Percentiles rank a stretch among this genome's conserved stretches.
Conservation (phyloP, 352 stramenopile species). For the Pythium graminicola region DNA sequence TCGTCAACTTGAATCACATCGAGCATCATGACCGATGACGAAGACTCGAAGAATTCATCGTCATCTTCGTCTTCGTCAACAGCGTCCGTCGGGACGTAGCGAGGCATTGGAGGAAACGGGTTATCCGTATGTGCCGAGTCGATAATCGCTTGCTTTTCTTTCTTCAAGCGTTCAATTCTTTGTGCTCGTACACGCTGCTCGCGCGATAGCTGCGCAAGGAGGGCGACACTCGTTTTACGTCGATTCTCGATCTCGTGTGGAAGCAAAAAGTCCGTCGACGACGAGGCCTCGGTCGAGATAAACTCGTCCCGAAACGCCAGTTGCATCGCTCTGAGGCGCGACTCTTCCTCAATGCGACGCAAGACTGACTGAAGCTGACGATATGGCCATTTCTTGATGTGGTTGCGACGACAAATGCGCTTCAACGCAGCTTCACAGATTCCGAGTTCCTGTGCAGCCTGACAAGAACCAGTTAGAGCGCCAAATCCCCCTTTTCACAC, state of each 20-base stretch:
- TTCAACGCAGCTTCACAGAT: slow-evolving; percentile 80
- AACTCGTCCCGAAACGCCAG: neutral
- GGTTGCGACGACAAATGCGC: slow-evolving; percentile 67
- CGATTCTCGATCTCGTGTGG: slow-evolving; percentile 20
- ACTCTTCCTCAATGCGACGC: slow-evolving; percentile 32
- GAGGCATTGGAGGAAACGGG: no score
- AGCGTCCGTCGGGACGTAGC: no score
- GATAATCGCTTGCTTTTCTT: slow-evolving; percentile 11
- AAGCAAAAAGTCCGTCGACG: slow-evolving; percentile 10
- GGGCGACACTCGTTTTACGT: slow-evolving; percentile 3
- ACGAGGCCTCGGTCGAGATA: neutral
- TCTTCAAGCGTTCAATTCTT: slow-evolving; percentile 2
- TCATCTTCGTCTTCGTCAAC: neutral
- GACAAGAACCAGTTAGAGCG: no score
- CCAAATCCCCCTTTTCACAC: neutral
- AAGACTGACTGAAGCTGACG: slow-evolving; percentile 55
- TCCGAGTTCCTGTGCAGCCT: slow-evolving; percentile 53
- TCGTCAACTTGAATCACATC: slow-evolving; percentile 4
- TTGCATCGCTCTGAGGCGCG: neutral
- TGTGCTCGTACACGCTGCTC: neutral
- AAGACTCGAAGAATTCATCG: neutral
- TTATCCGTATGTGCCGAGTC: slow-evolving; percentile 12
- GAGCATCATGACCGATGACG: slow-evolving; percentile 1
- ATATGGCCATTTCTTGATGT: slow-evolving; percentile 70
- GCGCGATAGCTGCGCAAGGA: neutral